These are phyloP conservation scores for Penicillium sp. DNA, from an alignment of 2,329 filamentous ascomycete species.

Conservation along the genomic window DNA sequence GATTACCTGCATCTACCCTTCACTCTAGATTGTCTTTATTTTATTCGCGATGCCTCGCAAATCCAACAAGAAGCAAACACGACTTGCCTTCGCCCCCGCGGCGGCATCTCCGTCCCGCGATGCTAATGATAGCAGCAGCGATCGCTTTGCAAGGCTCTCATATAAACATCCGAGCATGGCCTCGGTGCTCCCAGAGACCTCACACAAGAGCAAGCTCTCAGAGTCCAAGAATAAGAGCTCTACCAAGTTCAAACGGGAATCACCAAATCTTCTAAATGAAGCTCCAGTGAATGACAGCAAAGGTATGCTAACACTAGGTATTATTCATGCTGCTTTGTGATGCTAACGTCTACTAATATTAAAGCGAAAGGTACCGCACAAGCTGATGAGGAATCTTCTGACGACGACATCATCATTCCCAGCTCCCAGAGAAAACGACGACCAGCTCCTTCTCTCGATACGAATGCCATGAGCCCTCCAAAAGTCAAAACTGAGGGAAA, in stretches of 20 bases:
- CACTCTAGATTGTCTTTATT: neutral
- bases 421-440: constrained; percentile 9
- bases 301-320: neutral
- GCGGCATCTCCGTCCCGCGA: constrained; percentile 20
- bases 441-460: neutral
- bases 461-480: neutral
- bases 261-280: neutral
- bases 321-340: no score
- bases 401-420: constrained; percentile 11
- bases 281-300: neutral
- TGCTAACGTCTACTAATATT: constrained; percentile 2
- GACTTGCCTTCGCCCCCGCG: constrained; percentile 40
- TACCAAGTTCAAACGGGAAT: neutral
- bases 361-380: neutral
- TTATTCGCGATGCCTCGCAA: constrained; percentile 29
- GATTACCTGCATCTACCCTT: neutral
- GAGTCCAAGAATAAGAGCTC: neutral
- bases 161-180: constrained; percentile 30
- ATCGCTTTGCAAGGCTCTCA: constrained; percentile 31
- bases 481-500: neutral
- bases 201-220: constrained; percentile 2
- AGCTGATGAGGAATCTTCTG: constrained; percentile 6
- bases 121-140: constrained; percentile 19
- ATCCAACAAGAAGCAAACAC: constrained; percentile 39
- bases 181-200: constrained; percentile 4